A percentile compares a stretch with the other conserved stretches of the same genome.
These are phyloP conservation scores for Tylopilus sp. DNA, from an alignment of 1,284 basidiomycete genomes.

Conservation along the genomic window DNA sequence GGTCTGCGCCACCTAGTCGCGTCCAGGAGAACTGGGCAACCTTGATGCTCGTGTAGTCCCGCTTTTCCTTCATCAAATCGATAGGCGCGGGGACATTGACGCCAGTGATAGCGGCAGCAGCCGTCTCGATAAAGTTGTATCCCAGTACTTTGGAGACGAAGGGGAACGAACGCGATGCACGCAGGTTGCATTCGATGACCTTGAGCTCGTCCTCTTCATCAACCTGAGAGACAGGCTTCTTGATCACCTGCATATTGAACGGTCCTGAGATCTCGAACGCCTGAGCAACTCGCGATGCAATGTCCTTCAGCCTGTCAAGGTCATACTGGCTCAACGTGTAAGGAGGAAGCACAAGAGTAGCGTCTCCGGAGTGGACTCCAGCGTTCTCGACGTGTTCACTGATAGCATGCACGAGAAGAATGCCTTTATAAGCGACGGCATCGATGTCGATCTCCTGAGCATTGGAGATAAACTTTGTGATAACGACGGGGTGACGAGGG, in stretches of 20 bases:
- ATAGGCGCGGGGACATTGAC: slow-evolving; percentile 88
- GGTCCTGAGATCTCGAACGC: slow-evolving; percentile 98
- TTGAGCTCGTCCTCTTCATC: slow-evolving; percentile 75
- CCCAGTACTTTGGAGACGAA: slow-evolving; percentile 99
- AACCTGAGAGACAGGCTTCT: slow-evolving; percentile 60
- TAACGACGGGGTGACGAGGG: slow-evolving; percentile 94
- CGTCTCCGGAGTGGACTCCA: slow-evolving; percentile 98
- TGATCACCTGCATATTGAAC: slow-evolving; percentile 99
- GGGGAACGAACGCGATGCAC: slow-evolving; percentile 97
- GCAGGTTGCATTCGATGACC: slow-evolving; percentile 98
- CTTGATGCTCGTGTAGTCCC: slow-evolving; percentile 96
- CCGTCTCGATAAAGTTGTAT: slow-evolving; percentile 95
- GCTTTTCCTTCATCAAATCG: slow-evolving; percentile 89
- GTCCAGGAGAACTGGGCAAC: slow-evolving; percentile 99
- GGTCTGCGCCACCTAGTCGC: slow-evolving; percentile 89
- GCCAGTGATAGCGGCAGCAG: slow-evolving; percentile 89
- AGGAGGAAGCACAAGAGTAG: slow-evolving; percentile 96
- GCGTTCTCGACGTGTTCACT: slow-evolving; percentile 99
- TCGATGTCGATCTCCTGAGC: slow-evolving; percentile 99
- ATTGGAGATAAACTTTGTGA: slow-evolving; percentile 97
- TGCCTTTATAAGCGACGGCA: slow-evolving; percentile 92
- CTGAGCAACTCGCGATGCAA: slow-evolving; percentile 91
- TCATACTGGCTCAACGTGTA: slow-evolving; percentile 78
- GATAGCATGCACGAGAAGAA: slow-evolving; percentile 93
- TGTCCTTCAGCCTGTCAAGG: slow-evolving; percentile 85